Percentiles rank a stretch among this genome's conserved stretches.
Conservation (phyloP, 139 green algal species). For the Picocystis salinarum region DNA sequence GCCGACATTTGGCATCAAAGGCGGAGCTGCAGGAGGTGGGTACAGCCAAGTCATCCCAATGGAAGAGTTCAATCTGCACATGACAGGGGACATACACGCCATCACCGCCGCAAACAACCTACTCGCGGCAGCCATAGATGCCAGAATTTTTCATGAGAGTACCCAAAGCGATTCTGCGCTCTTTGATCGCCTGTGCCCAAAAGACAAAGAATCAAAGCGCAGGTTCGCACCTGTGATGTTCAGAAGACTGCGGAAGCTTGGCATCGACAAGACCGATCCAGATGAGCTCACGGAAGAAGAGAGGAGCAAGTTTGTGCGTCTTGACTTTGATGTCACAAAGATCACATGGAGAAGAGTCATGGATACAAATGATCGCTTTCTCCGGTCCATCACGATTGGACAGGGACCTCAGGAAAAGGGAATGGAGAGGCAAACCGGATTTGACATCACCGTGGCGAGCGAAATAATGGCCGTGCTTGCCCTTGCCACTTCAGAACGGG, state of each 20-base stretch:
- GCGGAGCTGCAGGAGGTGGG: constrained; percentile 84
- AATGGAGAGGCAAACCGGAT: constrained; percentile 46
- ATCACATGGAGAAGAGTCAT: constrained; percentile 93
- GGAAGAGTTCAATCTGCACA: constrained; percentile 74
- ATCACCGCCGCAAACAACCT: constrained; percentile 97
- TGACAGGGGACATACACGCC: constrained; percentile 92
- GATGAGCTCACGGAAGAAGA: constrained; percentile 73
- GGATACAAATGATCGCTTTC: constrained; percentile 92
- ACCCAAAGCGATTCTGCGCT: constrained; percentile 65
- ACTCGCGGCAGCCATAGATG: constrained; percentile 82
- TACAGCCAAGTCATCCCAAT: constrained; percentile 77
- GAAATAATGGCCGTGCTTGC: constrained; percentile 99
- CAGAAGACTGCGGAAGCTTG: constrained; percentile 64
- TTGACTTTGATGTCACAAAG: constrained; percentile 75
- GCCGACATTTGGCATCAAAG: constrained; percentile 97
- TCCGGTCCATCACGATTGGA: constrained; percentile 70
- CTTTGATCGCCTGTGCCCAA: constrained; percentile 63
- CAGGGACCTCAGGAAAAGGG: constrained; percentile 37
- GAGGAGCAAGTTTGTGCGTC: constrained; percentile 48
- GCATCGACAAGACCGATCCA: constrained; percentile 76
- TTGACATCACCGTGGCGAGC: constrained; percentile 84
- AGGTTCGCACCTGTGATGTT: constrained; percentile 79
- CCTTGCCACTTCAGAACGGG: constrained; percentile 54
- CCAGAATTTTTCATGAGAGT: constrained; percentile 89
- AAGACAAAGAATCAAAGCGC: constrained; percentile 37